These are phyloP conservation scores for Fonsecaea multimorphosa DNA, from an alignment of 2,329 filamentous ascomycete species.

Conservation along the genomic window DNA sequence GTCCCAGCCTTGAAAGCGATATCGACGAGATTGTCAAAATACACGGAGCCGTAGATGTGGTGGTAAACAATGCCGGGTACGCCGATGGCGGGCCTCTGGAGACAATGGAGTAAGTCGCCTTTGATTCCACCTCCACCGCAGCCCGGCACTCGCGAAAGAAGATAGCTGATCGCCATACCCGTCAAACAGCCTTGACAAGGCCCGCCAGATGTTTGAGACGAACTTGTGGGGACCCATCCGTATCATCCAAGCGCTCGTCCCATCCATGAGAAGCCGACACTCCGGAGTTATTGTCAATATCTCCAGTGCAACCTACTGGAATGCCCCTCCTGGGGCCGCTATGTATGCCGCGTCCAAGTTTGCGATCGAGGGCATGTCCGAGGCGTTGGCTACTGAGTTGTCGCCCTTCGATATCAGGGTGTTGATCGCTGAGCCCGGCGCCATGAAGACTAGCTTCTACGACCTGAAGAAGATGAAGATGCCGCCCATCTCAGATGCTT, in stretches of 20 bases:
- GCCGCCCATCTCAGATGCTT: constrained; percentile 16
- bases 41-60: constrained; percentile 37
- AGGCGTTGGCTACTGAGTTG: constrained; percentile 48
- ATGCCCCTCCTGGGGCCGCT: constrained; percentile 40
- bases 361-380: constrained; percentile 51
- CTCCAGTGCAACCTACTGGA: constrained; percentile 16
- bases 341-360: constrained; percentile 48
- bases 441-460: constrained; percentile 52
- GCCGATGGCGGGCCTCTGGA: constrained; percentile 31
- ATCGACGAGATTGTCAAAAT: constrained; percentile 17
- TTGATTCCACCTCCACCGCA: neutral
- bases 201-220: constrained; percentile 32
- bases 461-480: constrained; percentile 31
- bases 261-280: constrained; percentile 25
- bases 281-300: constrained; percentile 35
- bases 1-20: constrained; percentile 31
- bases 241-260: constrained; percentile 31
- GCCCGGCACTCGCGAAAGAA: neutral
- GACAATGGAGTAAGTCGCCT: constrained; percentile 30
- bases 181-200: constrained; percentile 15
- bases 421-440: constrained; percentile 52
- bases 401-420: constrained; percentile 47
- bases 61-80: constrained; percentile 42
- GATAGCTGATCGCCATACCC: neutral
- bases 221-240: constrained; percentile 37